These are phyloP conservation scores for Scheffersomyces spartinae DNA, from an alignment of 805 yeast species.

Conservation along the genomic window DNA sequence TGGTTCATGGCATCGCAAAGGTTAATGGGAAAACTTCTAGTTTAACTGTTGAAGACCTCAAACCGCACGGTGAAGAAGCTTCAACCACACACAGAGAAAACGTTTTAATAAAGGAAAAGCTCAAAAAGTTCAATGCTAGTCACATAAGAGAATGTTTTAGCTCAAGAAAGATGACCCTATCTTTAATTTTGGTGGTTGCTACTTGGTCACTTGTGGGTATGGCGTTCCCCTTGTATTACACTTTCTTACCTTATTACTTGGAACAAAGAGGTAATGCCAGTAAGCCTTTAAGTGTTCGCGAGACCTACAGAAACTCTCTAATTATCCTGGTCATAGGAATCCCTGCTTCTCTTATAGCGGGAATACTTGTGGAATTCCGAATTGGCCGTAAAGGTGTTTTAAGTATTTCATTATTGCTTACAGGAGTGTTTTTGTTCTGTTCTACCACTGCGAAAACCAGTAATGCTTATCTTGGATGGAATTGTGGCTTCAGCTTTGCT, in stretches of 20 bases:
- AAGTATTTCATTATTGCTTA: slow-evolving; percentile 36
- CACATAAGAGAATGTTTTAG: slow-evolving; percentile 39
- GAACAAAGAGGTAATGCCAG: slow-evolving; percentile 26
- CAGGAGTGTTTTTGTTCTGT: slow-evolving; percentile 49
- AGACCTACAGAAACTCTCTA: slow-evolving; percentile 20
- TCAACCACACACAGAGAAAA: slow-evolving; percentile 11
- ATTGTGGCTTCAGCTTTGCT: too few species aligned
- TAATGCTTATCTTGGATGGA: slow-evolving; percentile 33
- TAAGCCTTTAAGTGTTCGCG: slow-evolving; percentile 16
- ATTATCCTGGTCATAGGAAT: slow-evolving; percentile 20
- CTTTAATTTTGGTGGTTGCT: slow-evolving; percentile 27
- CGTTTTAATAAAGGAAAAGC: slow-evolving; percentile 14
- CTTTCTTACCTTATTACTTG: slow-evolving; percentile 42
- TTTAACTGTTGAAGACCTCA: slow-evolving; percentile 35
- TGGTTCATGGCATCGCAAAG: slow-evolving; percentile 32
- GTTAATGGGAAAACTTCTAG: slow-evolving; percentile 30
- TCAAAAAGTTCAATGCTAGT: slow-evolving; percentile 13
- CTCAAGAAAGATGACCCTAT: slow-evolving; percentile 29
- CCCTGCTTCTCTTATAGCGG: slow-evolving; percentile 23
- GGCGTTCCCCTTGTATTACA: slow-evolving; percentile 45
- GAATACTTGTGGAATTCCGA: too few species aligned
- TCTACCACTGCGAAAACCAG: slow-evolving; percentile 51
- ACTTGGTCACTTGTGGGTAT: slow-evolving; percentile 51
- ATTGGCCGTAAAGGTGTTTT: slow-evolving; percentile 51
- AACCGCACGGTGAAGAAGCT: slow-evolving; percentile 28